These are phyloP conservation scores for Pseudotsuga menziesii DNA, from an alignment of 75 land plant genomes.

Conservation along the genomic window DNA sequence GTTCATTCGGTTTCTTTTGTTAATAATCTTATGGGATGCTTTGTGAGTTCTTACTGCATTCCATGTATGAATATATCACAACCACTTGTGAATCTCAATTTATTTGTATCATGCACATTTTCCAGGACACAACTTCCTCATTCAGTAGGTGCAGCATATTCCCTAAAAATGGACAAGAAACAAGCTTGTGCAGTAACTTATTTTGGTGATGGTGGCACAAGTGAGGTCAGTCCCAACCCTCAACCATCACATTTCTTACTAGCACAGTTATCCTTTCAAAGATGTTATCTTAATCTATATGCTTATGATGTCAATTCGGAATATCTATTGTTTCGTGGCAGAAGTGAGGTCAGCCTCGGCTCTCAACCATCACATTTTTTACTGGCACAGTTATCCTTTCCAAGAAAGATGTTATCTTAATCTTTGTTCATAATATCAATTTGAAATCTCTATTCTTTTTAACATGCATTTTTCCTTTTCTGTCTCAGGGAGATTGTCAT, in stretches of 20 bases:
- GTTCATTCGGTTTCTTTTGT: background rate
- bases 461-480: background rate
- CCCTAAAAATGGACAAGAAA: constrained; percentile 79
- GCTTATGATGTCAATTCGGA: background rate
- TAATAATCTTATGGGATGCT: background rate
- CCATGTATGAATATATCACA: background rate
- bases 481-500: constrained; percentile 86
- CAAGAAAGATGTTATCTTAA: background rate
- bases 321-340: constrained; percentile 27
- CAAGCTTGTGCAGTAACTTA: constrained; percentile 72
- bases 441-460: background rate
- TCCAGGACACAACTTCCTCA: constrained; percentile 93
- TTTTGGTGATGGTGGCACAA: constrained; percentile 87
- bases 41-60: background rate
- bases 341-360: constrained; percentile 63
- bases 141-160: constrained; percentile 93
- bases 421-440: no score
- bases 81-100: background rate
- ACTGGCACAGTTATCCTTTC: background rate
- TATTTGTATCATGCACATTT: background rate
- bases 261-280: background rate
- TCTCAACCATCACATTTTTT: background rate
- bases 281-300: no score
- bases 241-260: background rate
- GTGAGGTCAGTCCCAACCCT: constrained; percentile 52